Base-by-base conservation (phyloP, 345 rosid genomes). In the Arabidopsis arenosa region DNA sequence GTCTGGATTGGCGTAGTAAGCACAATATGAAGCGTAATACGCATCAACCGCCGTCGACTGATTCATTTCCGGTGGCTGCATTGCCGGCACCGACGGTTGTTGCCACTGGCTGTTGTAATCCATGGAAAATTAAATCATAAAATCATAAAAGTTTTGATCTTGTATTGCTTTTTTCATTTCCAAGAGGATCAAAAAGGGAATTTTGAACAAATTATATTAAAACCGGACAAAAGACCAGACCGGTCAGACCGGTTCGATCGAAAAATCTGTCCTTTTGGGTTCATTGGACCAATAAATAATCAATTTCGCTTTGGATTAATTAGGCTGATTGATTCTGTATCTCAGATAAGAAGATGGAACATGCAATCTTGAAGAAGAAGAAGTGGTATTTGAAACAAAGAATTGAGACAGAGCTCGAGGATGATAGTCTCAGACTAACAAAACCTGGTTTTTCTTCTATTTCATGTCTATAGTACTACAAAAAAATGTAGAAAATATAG, bases 1-100 rank as follows among this genome's bases (percentile, higher is more conserved):
- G 56, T 41, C 26, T 52, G 63, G 69, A 36, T 77, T 63, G 41
- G 73, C 9, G 69, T 77, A 63, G 63, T 56, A 49, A 45, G 55
- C 21, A 41, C 14, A 66, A 68, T 40, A 39, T 52, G 79, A 47
- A 57, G 51, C 49, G 78, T 54, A 65, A 28, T 63, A 64, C 12
- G 57, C 37, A 43, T 72, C 49, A 14, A n/a, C 17, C 5, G 62
- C 28, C 12, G 62, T 6, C 17, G 52, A n/a, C 37, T 40, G 39
- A 17, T 63, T 62, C 60, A 51, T 10, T 73, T 14, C 63, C 63
- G 52, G 62, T 12, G 72, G 21, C 36, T 49, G 58, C 2, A 26
- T 68, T 14, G 62, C 72, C 51, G 72, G 36, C 8, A 52, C 37
- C 52, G 62, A 11, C 26, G 11, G 10, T 7, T 68, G 62, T 40